Evolutionary conservation across 768 basidiomycete genomes (phyloP).

Genomic region (Dentipellis sp.): DNA sequence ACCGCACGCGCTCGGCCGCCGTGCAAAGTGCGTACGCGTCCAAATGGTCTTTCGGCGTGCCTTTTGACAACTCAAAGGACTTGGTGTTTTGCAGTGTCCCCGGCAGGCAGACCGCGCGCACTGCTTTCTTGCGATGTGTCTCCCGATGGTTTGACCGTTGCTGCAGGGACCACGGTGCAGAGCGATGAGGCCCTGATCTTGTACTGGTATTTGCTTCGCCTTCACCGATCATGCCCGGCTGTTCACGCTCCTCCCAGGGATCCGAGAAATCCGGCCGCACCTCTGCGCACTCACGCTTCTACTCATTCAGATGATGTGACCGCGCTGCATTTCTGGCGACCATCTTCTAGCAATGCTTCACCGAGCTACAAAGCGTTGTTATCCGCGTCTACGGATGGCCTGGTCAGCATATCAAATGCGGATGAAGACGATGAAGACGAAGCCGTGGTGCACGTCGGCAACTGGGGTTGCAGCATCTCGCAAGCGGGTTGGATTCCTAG

Average conservation of each 20-base stretch:
- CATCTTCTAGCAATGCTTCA: not conserved
- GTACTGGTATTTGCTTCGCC: slow-evolving; percentile 54
- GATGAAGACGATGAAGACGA: slow-evolving; percentile 85
- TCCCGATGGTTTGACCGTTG: slow-evolving; percentile 59
- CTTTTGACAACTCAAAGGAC: slow-evolving; percentile 31
- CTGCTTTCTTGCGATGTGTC: slow-evolving; percentile 67
- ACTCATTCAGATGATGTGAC: slow-evolving; percentile 95
- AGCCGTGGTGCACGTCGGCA: slow-evolving; percentile 70
- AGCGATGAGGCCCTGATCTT: slow-evolving; percentile 75
- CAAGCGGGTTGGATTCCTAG: slow-evolving; percentile 60
- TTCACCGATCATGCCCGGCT: not conserved
- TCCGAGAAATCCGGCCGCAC: slow-evolving; percentile 63
- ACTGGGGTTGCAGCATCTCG: slow-evolving; percentile 76
- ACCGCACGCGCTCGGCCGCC: slow-evolving; percentile 38
- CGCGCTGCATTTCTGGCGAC: slow-evolving; percentile 40
- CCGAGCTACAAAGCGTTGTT: slow-evolving; percentile 34
- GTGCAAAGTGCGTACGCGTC: slow-evolving; percentile 47
- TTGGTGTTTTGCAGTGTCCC: slow-evolving; percentile 32
- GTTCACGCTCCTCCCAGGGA: slow-evolving; percentile 47
- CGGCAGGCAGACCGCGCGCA: slow-evolving; percentile 30
- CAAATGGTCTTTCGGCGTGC: not conserved
- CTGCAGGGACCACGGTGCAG: slow-evolving; percentile 75
- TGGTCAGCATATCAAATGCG: slow-evolving; percentile 63
- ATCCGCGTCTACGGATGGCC: slow-evolving; percentile 81
- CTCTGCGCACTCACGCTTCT: slow-evolving; percentile 67